Evolutionary conservation across 352 stramenopile genomes (phyloP), one percentile per base, ranked within the genome.

Genomic region (Blastocystis sp.): DNA sequence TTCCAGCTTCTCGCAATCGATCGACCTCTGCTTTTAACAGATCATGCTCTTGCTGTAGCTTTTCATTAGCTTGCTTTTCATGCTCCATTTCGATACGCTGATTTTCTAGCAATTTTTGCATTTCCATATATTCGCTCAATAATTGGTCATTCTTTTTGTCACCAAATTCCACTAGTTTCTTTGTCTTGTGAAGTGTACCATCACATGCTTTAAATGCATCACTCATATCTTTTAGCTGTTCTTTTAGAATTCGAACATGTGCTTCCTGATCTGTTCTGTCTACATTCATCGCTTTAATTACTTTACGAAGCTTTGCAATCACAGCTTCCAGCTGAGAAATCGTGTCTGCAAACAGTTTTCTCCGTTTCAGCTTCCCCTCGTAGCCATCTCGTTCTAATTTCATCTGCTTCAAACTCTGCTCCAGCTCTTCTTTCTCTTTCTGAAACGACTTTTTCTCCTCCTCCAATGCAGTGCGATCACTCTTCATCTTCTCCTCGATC

Each of bases 101-200:
- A 18, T 56, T 50, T 26, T 66, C 73, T 50, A 43, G 8, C 13
- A 26, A 16, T 30, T 85, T 85, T 50, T 85, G 73, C 18, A 66
- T 50, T 39, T 56, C 26, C 9, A 85, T 24, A 4, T 53, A 39
- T 16, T 85, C 73, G 2, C 16, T 45, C 50, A 66, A 55, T n/a
- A 85, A 37, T 37, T 85, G 73, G 56, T 85, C 73, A 34, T 85
- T 85, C 53, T 85, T 85, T 55, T 85, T 85, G 39, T 85, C 73
- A 24, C 73, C 73, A 45, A 66, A 85, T 1, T 47, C 54, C 26
- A 85, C 73, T 34, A 85, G 37, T 16, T 85, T 85, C 53, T 85
- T 56, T 24, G 47, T 66, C 73, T 85, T 85, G 50, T 85, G 73
- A 18, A 85, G 37, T 24, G 54, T 24, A 7, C 3, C 30, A n/a